Percentiles rank a stretch among this genome's conserved stretches.
Conservation (phyloP, 768 basidiomycete genomes). For the Trametes coccinea region DNA sequence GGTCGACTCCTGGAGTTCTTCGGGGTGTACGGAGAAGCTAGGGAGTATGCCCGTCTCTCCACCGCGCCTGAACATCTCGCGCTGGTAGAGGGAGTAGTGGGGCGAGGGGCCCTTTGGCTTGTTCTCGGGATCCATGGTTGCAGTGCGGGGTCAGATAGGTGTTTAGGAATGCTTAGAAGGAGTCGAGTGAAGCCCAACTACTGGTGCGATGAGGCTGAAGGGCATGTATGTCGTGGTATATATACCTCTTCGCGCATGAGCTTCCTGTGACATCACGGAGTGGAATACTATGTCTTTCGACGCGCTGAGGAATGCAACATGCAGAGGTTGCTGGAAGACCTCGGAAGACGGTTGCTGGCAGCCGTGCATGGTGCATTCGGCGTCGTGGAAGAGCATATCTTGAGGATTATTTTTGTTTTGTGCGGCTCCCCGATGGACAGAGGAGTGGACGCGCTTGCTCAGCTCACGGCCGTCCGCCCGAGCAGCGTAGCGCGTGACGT, state of each 20-base stretch:
- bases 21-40: constrained; percentile 44
- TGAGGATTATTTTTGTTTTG: neutral
- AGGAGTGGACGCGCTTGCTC: neutral
- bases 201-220: neutral
- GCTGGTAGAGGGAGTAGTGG: constrained; percentile 52
- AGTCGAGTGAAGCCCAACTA: neutral
- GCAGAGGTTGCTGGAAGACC: neutral
- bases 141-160: neutral
- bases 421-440: constrained; percentile 6
- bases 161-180: neutral
- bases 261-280: constrained; percentile 17
- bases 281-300: neutral
- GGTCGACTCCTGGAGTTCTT: constrained; percentile 41
- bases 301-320: neutral
- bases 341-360: neutral
- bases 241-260: neutral
- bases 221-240: neutral
- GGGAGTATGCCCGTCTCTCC: constrained; percentile 40
- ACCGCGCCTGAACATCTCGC: constrained; percentile 46
- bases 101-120: constrained; percentile 49
- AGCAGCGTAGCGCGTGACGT: constrained; percentile 17
- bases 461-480: constrained; percentile 6
- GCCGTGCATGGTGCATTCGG: neutral
- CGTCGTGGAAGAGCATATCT: neutral
- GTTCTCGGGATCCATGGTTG: constrained; percentile 47